Percentiles rank a stretch among this genome's conserved stretches.
Evolutionary conservation across 257 asterid species (phyloP).

Genomic region (Lithospermum erythrorhizon): DNA sequence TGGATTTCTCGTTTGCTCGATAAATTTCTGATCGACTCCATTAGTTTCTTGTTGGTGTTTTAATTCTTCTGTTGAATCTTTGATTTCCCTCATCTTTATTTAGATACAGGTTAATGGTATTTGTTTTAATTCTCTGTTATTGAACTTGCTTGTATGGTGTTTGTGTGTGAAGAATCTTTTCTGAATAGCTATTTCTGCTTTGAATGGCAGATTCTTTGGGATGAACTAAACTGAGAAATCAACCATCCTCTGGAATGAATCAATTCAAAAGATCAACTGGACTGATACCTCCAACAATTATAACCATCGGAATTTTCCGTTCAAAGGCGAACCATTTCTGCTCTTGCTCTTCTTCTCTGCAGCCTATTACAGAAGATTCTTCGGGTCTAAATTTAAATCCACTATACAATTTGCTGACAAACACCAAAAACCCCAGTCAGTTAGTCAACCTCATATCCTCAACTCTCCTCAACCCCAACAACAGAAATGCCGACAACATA

Average conservation of each 20-base stretch:
- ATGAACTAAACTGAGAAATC: too few relatives aligned
- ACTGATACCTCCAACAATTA: background rate
- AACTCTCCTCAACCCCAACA: slow-evolving; percentile 31
- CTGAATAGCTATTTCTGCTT: too few relatives aligned
- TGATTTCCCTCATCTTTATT: too few relatives aligned
- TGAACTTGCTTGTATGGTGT: too few relatives aligned
- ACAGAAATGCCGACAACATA: slow-evolving; percentile 12
- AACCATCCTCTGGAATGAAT: background rate
- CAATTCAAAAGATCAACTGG: background rate
- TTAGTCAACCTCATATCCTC: slow-evolving; percentile 48
- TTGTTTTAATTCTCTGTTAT: too few relatives aligned
- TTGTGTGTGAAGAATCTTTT: too few relatives aligned
- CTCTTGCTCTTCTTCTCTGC: background rate
- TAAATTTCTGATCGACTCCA: too few relatives aligned
- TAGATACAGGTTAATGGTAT: too few relatives aligned
- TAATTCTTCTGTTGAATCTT: too few relatives aligned
- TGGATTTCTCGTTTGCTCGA: too few relatives aligned
- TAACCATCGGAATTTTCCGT: background rate
- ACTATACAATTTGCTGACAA: slow-evolving; percentile 52
- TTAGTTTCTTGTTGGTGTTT: too few relatives aligned
- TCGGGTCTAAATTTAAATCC: slow-evolving; percentile 29
- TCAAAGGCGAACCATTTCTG: background rate
- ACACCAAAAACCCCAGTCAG: slow-evolving; percentile 58
- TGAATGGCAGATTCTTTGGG: too few relatives aligned
- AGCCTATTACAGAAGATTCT: background rate